These are phyloP conservation scores for Rhazya stricta DNA, from an alignment of 257 asterid species.

Conservation along the genomic window DNA sequence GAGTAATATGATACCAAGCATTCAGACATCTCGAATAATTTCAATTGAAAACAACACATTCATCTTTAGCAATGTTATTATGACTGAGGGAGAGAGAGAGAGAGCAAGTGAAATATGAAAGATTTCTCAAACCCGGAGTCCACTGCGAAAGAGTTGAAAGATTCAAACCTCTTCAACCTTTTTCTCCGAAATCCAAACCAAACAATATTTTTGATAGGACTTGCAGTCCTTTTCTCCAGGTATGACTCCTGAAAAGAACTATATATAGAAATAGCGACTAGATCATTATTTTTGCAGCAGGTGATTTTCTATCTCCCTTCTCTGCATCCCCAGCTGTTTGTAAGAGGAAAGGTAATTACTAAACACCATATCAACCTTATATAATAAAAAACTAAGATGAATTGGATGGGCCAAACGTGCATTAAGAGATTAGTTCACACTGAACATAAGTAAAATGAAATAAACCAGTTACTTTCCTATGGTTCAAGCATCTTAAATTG, in stretches of 20 bases:
- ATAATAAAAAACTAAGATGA: background rate
- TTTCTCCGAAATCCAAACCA: background rate
- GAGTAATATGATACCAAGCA: background rate
- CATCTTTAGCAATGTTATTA: background rate
- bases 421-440: background rate
- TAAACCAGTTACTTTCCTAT: background rate
- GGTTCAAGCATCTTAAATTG: background rate
- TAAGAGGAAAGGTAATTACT: background rate
- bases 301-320: background rate
- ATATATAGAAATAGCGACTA: background rate
- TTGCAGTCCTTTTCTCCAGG: background rate
- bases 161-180: background rate
- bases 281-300: background rate
- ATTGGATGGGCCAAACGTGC: background rate
- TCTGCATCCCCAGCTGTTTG: background rate
- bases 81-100: background rate
- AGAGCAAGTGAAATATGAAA: background rate
- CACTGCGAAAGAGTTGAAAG: background rate
- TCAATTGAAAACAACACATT: background rate
- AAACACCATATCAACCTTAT: background rate
- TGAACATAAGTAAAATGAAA: background rate
- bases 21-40: background rate
- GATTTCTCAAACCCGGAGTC: background rate
- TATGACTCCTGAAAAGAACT: background rate
- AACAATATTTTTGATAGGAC: background rate